Base-by-base conservation (phyloP, 805 yeast genomes). In the Candida ipomoeae region DNA sequence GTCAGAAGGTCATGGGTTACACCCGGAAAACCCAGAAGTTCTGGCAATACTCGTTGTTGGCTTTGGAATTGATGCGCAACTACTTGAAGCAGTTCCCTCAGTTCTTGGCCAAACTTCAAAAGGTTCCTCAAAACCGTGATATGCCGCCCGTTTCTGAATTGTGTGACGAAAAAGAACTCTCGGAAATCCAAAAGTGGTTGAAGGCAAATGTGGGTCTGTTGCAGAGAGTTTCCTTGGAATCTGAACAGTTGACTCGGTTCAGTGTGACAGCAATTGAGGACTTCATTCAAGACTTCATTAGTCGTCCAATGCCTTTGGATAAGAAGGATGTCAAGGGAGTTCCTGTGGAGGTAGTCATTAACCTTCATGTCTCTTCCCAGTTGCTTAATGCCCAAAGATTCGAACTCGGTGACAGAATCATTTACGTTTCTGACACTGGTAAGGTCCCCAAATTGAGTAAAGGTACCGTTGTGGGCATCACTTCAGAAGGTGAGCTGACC, bases 1-100 rank as follows among this genome's bases (percentile, higher is more conserved):
- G 89, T 58, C 79, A 81, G 60, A 92, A 92, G 67, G 98, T 89
- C 3, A 75, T 91, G 55, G 99, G 98, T 4, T 92, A 83, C 70
- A 83, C 97, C 1, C 79, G 83, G 52, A 82, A 84, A 61, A 74
- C 75, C 46, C 84, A 82, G 20, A 67, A 60, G 46, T 63, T 62
- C 48, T 94, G 99, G 99, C 89, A 84, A 58, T 94, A 75, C 66
- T 87, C 95, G 55, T 83, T 81, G 8, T 70, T 85, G 58, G 95
- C 97, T 0, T 68, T 87, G 37, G 75, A 79, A 33, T 71, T 91
- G 55, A 66, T 94, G 43, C 69, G 73, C 44, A 83, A 80, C 31
- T 94, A 89, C 64, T 68, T 72, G 58, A 58, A 62, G 10, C 73
- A 73, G 45, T 94, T 89, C 73, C 85, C 90, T 1, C 71, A 70